A percentile compares a stretch with the other conserved stretches of the same genome.
Evolutionary conservation across 768 basidiomycete genomes (phyloP).

Genomic region (Chiua virens): DNA sequence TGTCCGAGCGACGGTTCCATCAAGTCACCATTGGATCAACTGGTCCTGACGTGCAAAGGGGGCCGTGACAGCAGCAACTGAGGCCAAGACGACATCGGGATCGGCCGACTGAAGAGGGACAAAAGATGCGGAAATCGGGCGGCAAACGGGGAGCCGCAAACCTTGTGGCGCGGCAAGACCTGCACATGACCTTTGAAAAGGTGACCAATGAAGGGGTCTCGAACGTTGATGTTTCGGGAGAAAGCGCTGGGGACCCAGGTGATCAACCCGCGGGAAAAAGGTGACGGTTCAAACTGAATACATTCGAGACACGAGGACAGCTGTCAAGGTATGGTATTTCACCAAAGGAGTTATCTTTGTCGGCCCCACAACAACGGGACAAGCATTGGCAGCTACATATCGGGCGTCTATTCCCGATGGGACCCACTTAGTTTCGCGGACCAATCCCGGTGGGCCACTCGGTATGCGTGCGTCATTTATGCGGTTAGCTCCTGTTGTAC

Average conservation of each 20-base stretch:
- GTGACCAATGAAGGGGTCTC: neutral
- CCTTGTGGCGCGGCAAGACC: slow-evolving; percentile 6
- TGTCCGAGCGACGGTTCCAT: neutral
- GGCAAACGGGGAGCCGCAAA: slow-evolving; percentile 3
- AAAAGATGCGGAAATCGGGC: neutral
- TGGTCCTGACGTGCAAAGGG: neutral
- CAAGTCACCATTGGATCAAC: neutral
- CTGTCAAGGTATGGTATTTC: neutral
- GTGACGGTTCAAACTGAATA: slow-evolving; percentile 4
- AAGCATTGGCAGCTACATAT: too few relatives aligned
- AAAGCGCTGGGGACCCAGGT: neutral
- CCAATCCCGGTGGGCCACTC: neutral
- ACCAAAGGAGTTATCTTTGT: slow-evolving; percentile 6
- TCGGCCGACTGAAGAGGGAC: neutral
- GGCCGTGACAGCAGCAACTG: slow-evolving; percentile 1
- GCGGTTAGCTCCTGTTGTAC: too few relatives aligned
- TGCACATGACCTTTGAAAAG: slow-evolving; percentile 2
- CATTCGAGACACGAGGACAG: neutral
- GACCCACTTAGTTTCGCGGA: slow-evolving; percentile 4
- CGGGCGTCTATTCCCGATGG: neutral
- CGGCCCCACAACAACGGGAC: neutral
- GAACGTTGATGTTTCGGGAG: neutral
- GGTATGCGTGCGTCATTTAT: neutral
- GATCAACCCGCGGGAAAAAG: slow-evolving; percentile 2
- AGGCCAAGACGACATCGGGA: neutral